Evolutionary conservation across 192 early-diverging fungal genomes (phyloP).

Genomic region (Gryganskiella cystojenkinii): DNA sequence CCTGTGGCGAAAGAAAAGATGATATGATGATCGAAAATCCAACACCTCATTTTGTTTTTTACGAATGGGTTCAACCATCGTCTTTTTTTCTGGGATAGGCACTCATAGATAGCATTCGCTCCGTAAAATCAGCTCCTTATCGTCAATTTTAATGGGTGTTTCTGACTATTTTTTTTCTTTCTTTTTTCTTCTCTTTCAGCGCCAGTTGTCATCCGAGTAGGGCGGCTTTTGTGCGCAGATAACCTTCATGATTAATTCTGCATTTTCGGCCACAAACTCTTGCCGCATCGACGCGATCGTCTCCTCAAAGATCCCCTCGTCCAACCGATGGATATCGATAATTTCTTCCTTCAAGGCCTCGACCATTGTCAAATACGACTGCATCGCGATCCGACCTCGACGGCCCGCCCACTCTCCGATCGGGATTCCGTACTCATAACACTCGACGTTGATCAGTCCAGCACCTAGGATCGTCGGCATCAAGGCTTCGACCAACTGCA

Average conservation of each 20-base stretch:
- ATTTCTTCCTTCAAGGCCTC: conserved; percentile 34
- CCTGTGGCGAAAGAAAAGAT: no score
- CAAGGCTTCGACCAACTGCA: conserved; percentile 39
- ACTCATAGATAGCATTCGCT: no score
- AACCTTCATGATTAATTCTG: conserved; percentile 47
- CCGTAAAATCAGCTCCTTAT: no score
- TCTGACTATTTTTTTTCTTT: neutral
- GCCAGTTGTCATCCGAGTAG: conserved; percentile 43
- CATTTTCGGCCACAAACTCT: conserved; percentile 21
- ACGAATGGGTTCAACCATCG: no score
- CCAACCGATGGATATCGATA: conserved; percentile 39
- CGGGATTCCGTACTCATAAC: conserved; percentile 49
- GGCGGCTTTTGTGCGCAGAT: conserved; percentile 49
- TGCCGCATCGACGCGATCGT: conserved; percentile 30
- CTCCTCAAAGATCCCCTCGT: conserved; percentile 38
- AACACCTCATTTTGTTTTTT: no score
- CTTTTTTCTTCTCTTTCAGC: neutral
- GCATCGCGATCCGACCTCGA: conserved; percentile 26
- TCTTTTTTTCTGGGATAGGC: no score
- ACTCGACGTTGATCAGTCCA: conserved; percentile 46
- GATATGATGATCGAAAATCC: no score
- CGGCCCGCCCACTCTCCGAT: conserved; percentile 41
- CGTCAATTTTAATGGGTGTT: no score
- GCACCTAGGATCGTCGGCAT: conserved; percentile 43
- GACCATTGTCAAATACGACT: conserved; percentile 34